These are phyloP conservation scores for Chaetoscypha palmicola DNA, from an alignment of 2,329 filamentous ascomycete genomes.

Conservation along the genomic window DNA sequence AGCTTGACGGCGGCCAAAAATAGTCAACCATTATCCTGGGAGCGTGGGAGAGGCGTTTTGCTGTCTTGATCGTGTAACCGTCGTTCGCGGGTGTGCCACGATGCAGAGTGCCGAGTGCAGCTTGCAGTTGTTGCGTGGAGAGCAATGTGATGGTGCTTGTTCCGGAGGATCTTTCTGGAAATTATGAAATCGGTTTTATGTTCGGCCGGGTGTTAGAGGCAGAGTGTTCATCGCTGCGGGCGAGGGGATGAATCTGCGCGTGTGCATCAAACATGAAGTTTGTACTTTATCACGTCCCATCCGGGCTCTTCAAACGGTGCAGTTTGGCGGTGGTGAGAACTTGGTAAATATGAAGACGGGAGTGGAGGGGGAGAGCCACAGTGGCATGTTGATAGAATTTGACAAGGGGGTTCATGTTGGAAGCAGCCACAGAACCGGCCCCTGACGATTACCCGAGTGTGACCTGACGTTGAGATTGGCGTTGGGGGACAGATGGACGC, in stretches of 20 bases:
- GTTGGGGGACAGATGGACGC: conserved; percentile 1
- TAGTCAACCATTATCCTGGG: conserved; percentile 8
- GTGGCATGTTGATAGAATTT: conserved; percentile 1
- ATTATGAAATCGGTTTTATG: conserved; percentile 5
- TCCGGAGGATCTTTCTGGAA: conserved; percentile 1
- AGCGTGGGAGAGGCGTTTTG: conserved; percentile 6
- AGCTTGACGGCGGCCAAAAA: conserved; percentile 9
- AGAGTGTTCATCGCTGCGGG: not conserved
- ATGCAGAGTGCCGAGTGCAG: conserved; percentile 5
- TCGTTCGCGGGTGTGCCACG: conserved; percentile 1
- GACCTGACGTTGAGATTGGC: conserved; percentile 17
- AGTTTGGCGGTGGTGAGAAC: not conserved
- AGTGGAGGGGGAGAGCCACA: not conserved
- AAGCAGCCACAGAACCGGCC: not conserved
- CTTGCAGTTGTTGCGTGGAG: not conserved
- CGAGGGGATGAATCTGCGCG: not conserved
- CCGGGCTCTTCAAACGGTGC: not conserved
- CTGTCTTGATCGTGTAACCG: conserved; percentile 4
- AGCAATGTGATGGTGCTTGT: conserved; percentile 1
- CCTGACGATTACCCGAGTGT: conserved; percentile 4
- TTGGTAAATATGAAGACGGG: not conserved
- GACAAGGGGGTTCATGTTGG: not conserved
- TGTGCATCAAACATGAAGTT: conserved; percentile 1
- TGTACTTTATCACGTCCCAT: not conserved
- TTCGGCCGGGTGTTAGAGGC: conserved; percentile 4